Evolutionary conservation across 2,329 filamentous ascomycete species (phyloP).

Genomic region (Ceratocystis destructans): DNA sequence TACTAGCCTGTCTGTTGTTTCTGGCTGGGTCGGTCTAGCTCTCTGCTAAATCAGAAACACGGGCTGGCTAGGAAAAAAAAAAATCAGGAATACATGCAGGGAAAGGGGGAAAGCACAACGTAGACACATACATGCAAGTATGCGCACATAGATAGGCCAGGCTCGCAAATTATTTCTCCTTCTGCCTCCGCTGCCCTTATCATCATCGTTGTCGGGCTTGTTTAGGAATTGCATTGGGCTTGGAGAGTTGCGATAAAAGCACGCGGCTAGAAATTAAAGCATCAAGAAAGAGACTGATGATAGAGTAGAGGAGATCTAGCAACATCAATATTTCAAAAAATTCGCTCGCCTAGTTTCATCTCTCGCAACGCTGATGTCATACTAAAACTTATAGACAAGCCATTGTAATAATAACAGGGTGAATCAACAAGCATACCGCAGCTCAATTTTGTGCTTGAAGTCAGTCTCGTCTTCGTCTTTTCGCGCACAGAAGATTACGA

Average conservation of each 20-base stretch:
- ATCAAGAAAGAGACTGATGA: too few relatives aligned
- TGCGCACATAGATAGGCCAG: neutral
- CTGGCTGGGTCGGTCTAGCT: neutral
- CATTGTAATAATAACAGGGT: too few relatives aligned
- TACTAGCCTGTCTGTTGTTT: neutral
- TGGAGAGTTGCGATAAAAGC: neutral
- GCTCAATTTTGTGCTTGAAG: too few relatives aligned
- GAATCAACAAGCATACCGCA: too few relatives aligned
- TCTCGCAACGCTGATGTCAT: neutral
- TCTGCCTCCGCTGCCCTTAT: too few relatives aligned
- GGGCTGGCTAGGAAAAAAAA: neutral
- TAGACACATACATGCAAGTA: neutral
- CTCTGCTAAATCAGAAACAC: neutral
- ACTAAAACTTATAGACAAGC: too few relatives aligned
- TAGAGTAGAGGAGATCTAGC: neutral
- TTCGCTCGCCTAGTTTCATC: neutral
- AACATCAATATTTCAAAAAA: neutral
- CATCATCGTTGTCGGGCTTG: neutral
- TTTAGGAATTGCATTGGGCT: neutral
- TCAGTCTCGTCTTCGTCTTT: too few relatives aligned
- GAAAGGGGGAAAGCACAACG: neutral
- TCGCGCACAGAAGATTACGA: neutral
- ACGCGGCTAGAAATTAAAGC: too few relatives aligned
- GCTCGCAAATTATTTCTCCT: too few relatives aligned
- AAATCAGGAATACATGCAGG: conserved; percentile 1